Conservation (phyloP, 1,139 yeast species). For the Sugiyamaella sp. region DNA sequence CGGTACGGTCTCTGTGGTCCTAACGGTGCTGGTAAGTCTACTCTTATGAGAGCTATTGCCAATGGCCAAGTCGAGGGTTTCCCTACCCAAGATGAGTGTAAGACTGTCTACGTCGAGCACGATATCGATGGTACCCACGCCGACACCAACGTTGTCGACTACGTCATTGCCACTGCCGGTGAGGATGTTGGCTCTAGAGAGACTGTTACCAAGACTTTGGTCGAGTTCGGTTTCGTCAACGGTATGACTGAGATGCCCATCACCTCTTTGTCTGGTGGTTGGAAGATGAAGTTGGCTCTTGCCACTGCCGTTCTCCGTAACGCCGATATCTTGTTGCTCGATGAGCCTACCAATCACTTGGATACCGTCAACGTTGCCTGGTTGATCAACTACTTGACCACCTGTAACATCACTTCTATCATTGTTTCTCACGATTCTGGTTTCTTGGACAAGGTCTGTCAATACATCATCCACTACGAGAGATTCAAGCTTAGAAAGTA, state of each 20-base stretch:
- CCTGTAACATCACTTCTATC: constrained; percentile 97
- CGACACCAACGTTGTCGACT: constrained; percentile 89
- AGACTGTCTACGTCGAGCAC: constrained; percentile 99
- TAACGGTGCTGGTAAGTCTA: constrained; percentile 99
- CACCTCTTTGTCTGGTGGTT: constrained; percentile 98
- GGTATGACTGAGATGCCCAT: constrained; percentile 93
- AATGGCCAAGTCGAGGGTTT: constrained; percentile 99
- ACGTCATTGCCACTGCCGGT: constrained; percentile 74
- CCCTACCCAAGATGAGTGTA: constrained; percentile 98
- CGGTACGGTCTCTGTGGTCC: constrained; percentile 99
- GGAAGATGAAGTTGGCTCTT: constrained; percentile 99
- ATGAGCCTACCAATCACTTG: constrained; percentile 99
- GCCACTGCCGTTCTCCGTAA: constrained; percentile 99
- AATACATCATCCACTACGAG: constrained; percentile 99
- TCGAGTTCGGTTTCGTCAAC: constrained; percentile 88
- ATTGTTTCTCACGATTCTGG: constrained; percentile 99
- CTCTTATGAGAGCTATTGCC: constrained; percentile 99
- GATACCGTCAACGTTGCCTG: constrained; percentile 99
- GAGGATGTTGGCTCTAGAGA: constrained; percentile 62
- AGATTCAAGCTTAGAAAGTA: constrained; percentile 99
- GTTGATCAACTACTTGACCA: constrained; percentile 98
- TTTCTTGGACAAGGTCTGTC: constrained; percentile 96
- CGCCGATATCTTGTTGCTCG: constrained; percentile 96
- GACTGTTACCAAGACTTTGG: constrained; percentile 67
- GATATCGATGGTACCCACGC: constrained; percentile 98